Base-by-base conservation (phyloP, 768 basidiomycete genomes). In the Dictyophora rubrovolvata region DNA sequence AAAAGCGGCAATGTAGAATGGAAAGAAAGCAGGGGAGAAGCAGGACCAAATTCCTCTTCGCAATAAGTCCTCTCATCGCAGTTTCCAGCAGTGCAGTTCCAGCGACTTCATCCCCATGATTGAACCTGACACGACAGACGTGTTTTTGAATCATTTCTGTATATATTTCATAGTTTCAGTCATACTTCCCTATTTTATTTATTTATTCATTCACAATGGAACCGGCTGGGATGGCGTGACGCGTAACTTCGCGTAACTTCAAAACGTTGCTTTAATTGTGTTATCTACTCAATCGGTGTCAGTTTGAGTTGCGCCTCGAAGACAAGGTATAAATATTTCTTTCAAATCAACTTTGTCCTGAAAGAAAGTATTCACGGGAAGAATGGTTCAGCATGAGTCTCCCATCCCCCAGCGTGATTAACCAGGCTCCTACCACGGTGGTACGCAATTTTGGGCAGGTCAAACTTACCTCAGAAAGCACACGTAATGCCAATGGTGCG, bases 1-100 rank as follows among this genome's bases (percentile, higher is more conserved):
- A 53, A 65, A 23, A 70, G 68, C 36, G 73, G 73, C 2, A 68
- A 69, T 4, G 65, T 65, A 21, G 72, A 73, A 17, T 74, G 73
- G 73, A 64, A 67, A 47, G 65, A 62, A 23, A 61, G 60, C 48
- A 50, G 73, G 48, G 64, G 68, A 20, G 73, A 74, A 55, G 50
- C 66, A 56, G 69, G 71, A 17, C 18, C 59, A 17, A 17, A 47
- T 16, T 10, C 55, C 11, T 4, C 42, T 42, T 14, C 42, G 4
- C 28, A 28, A 28, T 42, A 42, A n/a, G 11, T 9, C 14, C n/a
- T 9, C n/a, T 42, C 42, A n/a, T 42, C 10, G 36, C 36, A 14
- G 42, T 14, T 12, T 42, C 2, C 12, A 42, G 10, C n/a, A 14
- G 2, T 42, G n/a, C 42, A 42, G 4, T 42, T 42, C 42, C 14